Conservation (phyloP, 805 yeast genomes). For the Jamesozyma piceae region DNA sequence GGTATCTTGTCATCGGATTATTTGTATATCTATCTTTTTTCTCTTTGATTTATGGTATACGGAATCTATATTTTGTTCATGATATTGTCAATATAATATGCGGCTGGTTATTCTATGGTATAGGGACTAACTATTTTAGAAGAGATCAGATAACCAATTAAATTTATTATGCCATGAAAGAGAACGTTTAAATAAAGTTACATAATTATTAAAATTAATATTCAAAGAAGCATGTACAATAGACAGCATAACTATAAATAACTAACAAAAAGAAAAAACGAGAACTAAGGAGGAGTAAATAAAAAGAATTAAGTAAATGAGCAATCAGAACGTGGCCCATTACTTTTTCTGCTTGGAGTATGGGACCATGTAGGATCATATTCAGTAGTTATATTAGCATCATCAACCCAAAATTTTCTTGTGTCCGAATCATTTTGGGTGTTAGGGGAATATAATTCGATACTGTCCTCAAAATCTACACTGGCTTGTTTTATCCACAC, state of each 20-base stretch:
- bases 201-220: too few relatives aligned
- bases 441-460: conserved; percentile 26
- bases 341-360: too few relatives aligned
- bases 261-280: neutral
- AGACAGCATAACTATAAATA: too few relatives aligned
- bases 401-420: conserved; percentile 28
- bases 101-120: conserved; percentile 28
- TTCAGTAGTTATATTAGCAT: neutral
- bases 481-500: neutral
- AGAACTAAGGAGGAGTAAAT: neutral
- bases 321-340: too few relatives aligned
- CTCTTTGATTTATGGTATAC: conserved; percentile 61
- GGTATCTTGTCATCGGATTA: conserved; percentile 30
- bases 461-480: neutral
- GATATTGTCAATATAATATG: conserved; percentile 60
- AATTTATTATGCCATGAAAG: too few relatives aligned
- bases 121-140: neutral
- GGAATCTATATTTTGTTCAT: conserved; percentile 80
- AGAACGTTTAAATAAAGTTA: neutral
- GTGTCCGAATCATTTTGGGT: conserved; percentile 32
- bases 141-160: neutral
- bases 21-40: conserved; percentile 49
- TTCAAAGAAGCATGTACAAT: too few relatives aligned
- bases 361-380: neutral
- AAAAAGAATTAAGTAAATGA: too few relatives aligned